Conservation (phyloP, 768 basidiomycete genomes). For the Tylopilus cervinicoccineus region DNA sequence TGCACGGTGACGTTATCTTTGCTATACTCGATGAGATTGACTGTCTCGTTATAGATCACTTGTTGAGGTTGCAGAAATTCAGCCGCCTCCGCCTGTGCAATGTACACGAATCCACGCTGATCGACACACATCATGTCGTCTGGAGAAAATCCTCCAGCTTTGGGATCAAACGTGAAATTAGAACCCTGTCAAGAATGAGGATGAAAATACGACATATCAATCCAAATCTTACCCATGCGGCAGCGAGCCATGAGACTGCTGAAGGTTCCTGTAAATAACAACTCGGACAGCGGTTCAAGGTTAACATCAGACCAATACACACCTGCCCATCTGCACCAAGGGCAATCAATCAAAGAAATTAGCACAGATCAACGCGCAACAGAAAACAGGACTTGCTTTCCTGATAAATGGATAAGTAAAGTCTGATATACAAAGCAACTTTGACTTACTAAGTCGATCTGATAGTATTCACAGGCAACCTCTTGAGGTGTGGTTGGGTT, state of each 20-base stretch:
- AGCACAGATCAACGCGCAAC: neutral
- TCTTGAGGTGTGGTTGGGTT: conserved; percentile 44
- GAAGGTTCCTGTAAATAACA: conserved; percentile 54
- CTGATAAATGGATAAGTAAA: conserved; percentile 11
- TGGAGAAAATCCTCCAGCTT: conserved; percentile 55
- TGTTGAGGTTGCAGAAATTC: conserved; percentile 48
- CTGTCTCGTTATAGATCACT: conserved; percentile 45
- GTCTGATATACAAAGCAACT: neutral
- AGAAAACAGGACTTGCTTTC: conserved; percentile 23
- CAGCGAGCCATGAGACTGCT: conserved; percentile 57
- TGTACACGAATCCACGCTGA: conserved; percentile 54
- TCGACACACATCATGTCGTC: conserved; percentile 54
- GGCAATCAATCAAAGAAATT: conserved; percentile 1
- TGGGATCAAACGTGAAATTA: conserved; percentile 52
- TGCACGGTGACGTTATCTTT: conserved; percentile 46
- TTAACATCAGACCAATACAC: neutral
- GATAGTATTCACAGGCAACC: conserved; percentile 54
- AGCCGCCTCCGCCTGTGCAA: conserved; percentile 53
- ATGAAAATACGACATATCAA: neutral
- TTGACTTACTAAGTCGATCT: conserved; percentile 37
- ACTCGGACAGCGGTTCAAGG: conserved; percentile 17
- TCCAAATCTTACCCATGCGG: conserved; percentile 47
- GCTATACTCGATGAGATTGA: conserved; percentile 45
- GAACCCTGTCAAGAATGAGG: conserved; percentile 41
- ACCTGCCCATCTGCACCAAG: conserved; percentile 26